Percentiles rank a stretch among this genome's conserved stretches.
phyloP scores from a whole-genome alignment of 768 basidiomycete genomes.

The Tylopilus rubrobrunneus region DNA sequence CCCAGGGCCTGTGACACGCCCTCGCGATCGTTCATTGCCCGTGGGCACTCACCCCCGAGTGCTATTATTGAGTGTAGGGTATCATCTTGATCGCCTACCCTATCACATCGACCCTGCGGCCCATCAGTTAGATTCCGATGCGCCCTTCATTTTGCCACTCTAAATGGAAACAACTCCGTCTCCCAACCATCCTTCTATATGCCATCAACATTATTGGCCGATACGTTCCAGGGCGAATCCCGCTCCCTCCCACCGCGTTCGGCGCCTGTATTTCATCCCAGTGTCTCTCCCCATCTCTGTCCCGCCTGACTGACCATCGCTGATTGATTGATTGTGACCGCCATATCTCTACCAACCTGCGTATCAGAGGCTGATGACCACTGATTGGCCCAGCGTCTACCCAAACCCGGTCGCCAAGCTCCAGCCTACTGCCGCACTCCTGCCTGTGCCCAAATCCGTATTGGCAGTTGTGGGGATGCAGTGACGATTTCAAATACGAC shows the following conservation, averaged over 20 bases:
- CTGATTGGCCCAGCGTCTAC: neutral
- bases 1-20: conserved; percentile 15
- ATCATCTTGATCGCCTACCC: conserved; percentile 36
- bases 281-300: neutral
- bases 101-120: conserved; percentile 34
- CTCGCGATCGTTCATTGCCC: conserved; percentile 20
- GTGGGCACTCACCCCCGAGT: conserved; percentile 9
- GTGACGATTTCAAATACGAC: conserved; percentile 15
- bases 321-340: conserved; percentile 17
- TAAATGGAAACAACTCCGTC: conserved; percentile 23
- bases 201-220: conserved; percentile 17
- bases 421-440: conserved; percentile 21
- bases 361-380: conserved; percentile 10
- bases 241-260: neutral
- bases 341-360: neutral
- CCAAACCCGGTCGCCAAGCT: conserved; percentile 21
- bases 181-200: conserved; percentile 19
- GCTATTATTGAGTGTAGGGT: conserved; percentile 21
- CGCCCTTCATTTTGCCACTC: conserved; percentile 21
- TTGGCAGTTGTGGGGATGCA: conserved; percentile 16
- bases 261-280: neutral
- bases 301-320: neutral
- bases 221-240: conserved; percentile 7
- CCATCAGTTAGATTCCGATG: conserved; percentile 33
- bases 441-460: conserved; percentile 15